Conservation (phyloP, 306 rosid genomes). For the Vigna nakashimae region DNA sequence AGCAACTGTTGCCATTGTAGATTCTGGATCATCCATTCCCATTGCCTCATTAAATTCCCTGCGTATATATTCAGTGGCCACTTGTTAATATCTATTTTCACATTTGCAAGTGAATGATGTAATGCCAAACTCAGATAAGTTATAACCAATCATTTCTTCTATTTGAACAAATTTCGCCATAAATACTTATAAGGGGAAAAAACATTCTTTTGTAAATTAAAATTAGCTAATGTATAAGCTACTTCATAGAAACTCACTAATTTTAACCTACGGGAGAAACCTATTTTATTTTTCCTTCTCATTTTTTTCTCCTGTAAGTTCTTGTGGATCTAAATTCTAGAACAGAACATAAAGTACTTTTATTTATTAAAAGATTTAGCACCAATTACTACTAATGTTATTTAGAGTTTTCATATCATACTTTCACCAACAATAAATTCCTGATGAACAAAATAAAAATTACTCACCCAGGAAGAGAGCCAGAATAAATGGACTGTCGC, state of each 20-base stretch:
- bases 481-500: conserved; percentile 50
- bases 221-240: neutral
- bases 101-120: conserved; percentile 24
- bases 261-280: neutral
- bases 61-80: conserved; percentile 39
- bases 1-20: conserved; percentile 83
- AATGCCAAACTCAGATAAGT: conserved; percentile 29
- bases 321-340: neutral
- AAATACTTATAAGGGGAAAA: neutral
- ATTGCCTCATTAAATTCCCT: conserved; percentile 64
- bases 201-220: neutral
- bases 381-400: neutral
- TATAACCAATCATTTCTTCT: neutral
- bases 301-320: neutral
- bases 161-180: neutral
- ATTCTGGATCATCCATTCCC: conserved; percentile 77
- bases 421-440: conserved; percentile 29
- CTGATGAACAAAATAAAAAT: conserved; percentile 24
- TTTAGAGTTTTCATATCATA: neutral
- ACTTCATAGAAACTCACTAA: neutral
- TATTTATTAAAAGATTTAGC: conserved; percentile 3
- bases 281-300: neutral
- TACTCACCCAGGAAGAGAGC: conserved; percentile 59
- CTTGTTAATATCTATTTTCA: conserved; percentile 35
- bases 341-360: conserved; percentile 22